Conservation (phyloP, 257 asterid genomes). For the Henckelia pumila region DNA sequence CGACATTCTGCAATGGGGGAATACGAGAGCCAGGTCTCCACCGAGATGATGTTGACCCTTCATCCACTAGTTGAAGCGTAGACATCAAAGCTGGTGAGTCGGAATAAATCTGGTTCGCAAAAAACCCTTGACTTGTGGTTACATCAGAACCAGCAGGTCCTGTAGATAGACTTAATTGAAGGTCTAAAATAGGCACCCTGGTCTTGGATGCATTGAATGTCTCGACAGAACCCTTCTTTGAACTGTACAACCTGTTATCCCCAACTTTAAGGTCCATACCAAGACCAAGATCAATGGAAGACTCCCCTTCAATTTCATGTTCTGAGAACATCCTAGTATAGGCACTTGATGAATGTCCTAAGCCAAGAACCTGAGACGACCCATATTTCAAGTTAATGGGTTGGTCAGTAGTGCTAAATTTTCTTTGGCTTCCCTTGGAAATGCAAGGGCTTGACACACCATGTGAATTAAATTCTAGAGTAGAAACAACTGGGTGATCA, state of each 20-base stretch:
- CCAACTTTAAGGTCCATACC: slow-evolving; percentile 33
- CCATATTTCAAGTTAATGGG: slow-evolving; percentile 34
- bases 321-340: slow-evolving; percentile 35
- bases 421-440: slow-evolving; percentile 44
- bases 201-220: slow-evolving; percentile 23
- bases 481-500: slow-evolving; percentile 22
- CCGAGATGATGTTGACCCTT: slow-evolving; percentile 65
- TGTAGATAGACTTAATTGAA: slow-evolving; percentile 54
- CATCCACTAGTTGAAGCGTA: slow-evolving; percentile 39
- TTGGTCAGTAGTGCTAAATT: slow-evolving; percentile 20
- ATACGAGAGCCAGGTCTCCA: slow-evolving; percentile 48
- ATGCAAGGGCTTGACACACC: slow-evolving; percentile 23
- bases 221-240: slow-evolving; percentile 23
- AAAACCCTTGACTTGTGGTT: slow-evolving; percentile 36
- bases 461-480: slow-evolving; percentile 28
- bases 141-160: slow-evolving; percentile 52
- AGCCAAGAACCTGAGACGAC: slow-evolving; percentile 41
- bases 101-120: slow-evolving; percentile 24
- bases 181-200: slow-evolving; percentile 43
- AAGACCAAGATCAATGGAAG: slow-evolving; percentile 43
- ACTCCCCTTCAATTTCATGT: slow-evolving; percentile 44
- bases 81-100: slow-evolving; percentile 27
- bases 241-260: slow-evolving; percentile 16
- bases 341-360: slow-evolving; percentile 42
- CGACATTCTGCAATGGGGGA: slow-evolving; percentile 31